Conservation (phyloP, 1,284 basidiomycete species). For the Laetiporus sulphureus region DNA sequence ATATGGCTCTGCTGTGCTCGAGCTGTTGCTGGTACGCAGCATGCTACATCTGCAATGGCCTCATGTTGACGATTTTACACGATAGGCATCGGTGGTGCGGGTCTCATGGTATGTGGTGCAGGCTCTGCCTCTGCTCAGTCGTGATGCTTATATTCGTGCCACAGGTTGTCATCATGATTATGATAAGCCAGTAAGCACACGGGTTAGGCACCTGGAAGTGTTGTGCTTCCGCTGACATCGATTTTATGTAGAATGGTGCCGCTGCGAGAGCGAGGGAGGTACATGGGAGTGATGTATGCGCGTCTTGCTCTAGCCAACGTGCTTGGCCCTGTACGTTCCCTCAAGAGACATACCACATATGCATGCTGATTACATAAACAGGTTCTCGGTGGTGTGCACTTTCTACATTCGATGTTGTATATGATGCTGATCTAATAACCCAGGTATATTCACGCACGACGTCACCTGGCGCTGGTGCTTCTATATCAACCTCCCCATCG, state of each 20-base stretch:
- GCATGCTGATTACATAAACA: background rate
- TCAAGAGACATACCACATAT: background rate
- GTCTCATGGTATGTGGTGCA: constrained; percentile 4
- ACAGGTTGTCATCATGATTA: constrained; percentile 11
- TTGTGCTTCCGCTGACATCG: background rate
- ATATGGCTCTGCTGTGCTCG: constrained; percentile 10
- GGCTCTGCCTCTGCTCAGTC: background rate
- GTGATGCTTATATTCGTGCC: background rate
- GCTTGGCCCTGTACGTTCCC: constrained; percentile 6
- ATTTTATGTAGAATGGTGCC: constrained; percentile 6
- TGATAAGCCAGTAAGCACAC: constrained; percentile 7
- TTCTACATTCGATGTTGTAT: background rate
- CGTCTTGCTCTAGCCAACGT: constrained; percentile 9
- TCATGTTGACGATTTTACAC: too few species aligned
- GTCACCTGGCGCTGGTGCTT: constrained; percentile 12
- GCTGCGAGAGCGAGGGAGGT: constrained; percentile 9
- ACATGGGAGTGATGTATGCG: constrained; percentile 11
- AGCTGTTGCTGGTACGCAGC: constrained; percentile 6
- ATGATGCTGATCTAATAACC: background rate
- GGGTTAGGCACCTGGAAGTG: background rate
- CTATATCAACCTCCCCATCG: constrained; percentile 9
- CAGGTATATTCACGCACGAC: background rate
- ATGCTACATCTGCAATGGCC: too few species aligned
- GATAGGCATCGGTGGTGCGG: constrained; percentile 11
- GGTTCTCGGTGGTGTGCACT: constrained; percentile 7